Evolutionary conservation across 306 rosid species (phyloP).

Genomic region (Parietaria judaica): DNA sequence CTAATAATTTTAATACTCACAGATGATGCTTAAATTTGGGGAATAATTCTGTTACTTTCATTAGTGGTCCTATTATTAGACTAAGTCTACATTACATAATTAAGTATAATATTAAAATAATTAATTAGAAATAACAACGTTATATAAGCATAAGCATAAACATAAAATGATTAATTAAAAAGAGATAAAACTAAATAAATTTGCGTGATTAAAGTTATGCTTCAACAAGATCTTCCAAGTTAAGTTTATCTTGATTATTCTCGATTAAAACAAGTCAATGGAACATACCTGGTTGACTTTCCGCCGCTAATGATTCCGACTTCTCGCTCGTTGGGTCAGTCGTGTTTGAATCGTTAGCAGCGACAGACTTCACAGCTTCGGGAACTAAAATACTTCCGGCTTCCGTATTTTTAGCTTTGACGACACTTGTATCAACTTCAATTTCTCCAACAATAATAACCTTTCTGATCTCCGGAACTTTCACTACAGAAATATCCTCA

Average conservation of each 20-base stretch:
- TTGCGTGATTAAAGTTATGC: too few relatives aligned
- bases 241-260: slow-evolving; percentile 24
- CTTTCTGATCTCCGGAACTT: slow-evolving; percentile 25
- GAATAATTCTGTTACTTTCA: too few relatives aligned
- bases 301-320: slow-evolving; percentile 24
- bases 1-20: too few relatives aligned
- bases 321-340: slow-evolving; percentile 21
- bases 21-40: too few relatives aligned
- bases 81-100: too few relatives aligned
- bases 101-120: too few relatives aligned
- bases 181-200: too few relatives aligned
- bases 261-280: slow-evolving; percentile 28
- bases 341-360: slow-evolving; percentile 13
- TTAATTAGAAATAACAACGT: too few relatives aligned
- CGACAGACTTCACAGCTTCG: slow-evolving; percentile 32
- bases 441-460: slow-evolving; percentile 27
- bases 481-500: slow-evolving; percentile 16
- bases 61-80: too few relatives aligned
- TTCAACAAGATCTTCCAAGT: slow-evolving; percentile 31
- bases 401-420: slow-evolving; percentile 28
- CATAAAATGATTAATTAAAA: too few relatives aligned
- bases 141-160: too few relatives aligned
- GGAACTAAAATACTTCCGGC: slow-evolving; percentile 19
- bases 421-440: slow-evolving; percentile 24
- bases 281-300: slow-evolving; percentile 21